phyloP scores from a whole-genome alignment of 768 basidiomycete genomes.

The Rhodocollybia butyracea region DNA sequence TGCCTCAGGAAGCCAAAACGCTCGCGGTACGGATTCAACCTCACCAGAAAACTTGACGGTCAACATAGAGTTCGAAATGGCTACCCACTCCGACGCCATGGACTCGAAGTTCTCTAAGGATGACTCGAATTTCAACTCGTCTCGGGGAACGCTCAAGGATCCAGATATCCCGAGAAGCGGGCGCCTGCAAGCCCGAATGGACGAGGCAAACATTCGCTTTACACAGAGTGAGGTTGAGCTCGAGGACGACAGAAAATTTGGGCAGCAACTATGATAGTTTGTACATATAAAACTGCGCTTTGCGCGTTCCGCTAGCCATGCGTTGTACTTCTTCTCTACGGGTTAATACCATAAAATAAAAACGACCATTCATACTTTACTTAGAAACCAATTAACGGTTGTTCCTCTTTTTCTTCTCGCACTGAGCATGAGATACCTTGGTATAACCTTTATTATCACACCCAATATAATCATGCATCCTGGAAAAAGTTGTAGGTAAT shows the following conservation, averaged over 20 bases:
- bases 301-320: too few relatives aligned
- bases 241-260: neutral
- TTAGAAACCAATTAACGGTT: neutral
- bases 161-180: neutral
- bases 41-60: neutral
- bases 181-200: neutral
- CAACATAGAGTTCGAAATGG: slow-evolving; percentile 4
- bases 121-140: too few relatives aligned
- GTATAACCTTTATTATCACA: slow-evolving; percentile 1
- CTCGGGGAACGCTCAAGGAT: neutral
- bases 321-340: too few relatives aligned
- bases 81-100: neutral
- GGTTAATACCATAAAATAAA: too few relatives aligned
- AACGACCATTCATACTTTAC: neutral
- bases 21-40: too few relatives aligned
- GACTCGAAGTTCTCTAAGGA: neutral
- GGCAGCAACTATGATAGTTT: neutral
- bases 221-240: neutral
- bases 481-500: neutral
- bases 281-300: too few relatives aligned
- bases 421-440: neutral
- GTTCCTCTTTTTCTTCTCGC: neutral
- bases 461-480: slow-evolving; percentile 2
- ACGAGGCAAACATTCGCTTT: neutral
- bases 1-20: neutral